Percentiles rank a stretch among this genome's conserved stretches.
Evolutionary conservation across 345 rosid genomes (phyloP).

Genomic region (Geranium rotundifolium): DNA sequence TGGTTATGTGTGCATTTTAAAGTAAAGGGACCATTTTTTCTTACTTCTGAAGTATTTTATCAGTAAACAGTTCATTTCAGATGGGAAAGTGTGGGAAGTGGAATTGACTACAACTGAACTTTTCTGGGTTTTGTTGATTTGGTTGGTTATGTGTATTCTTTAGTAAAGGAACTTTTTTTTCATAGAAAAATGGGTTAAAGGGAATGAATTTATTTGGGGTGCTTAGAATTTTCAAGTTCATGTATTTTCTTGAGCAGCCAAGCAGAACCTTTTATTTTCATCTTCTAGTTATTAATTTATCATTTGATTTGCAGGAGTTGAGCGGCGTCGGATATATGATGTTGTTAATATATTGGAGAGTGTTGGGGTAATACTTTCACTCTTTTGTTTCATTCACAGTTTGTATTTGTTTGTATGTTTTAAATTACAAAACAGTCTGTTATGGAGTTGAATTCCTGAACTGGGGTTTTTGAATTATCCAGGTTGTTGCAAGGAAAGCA

Average conservation of each 20-base stretch:
- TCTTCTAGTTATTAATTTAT: not conserved
- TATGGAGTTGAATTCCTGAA: not conserved
- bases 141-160: too few species aligned
- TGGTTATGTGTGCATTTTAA: too few species aligned
- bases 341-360: slow-evolving; percentile 64
- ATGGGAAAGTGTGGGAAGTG: not conserved
- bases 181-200: too few species aligned
- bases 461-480: slow-evolving; percentile 7
- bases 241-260: not conserved
- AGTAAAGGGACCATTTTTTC: too few species aligned
- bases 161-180: too few species aligned
- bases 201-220: too few species aligned
- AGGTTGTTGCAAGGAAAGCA: slow-evolving; percentile 55
- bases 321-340: slow-evolving; percentile 57
- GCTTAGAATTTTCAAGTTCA: too few species aligned
- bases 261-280: not conserved
- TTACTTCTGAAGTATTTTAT: too few species aligned
- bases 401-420: too few species aligned
- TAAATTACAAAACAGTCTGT: too few species aligned
- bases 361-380: slow-evolving; percentile 38
- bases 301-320: slow-evolving; percentile 36
- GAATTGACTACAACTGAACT: not conserved
- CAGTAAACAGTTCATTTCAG: not conserved
- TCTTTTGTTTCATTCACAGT: not conserved
- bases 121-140: not conserved